Evolutionary conservation across 345 rosid species (phyloP).

Genomic region (Triadica sebifera): DNA sequence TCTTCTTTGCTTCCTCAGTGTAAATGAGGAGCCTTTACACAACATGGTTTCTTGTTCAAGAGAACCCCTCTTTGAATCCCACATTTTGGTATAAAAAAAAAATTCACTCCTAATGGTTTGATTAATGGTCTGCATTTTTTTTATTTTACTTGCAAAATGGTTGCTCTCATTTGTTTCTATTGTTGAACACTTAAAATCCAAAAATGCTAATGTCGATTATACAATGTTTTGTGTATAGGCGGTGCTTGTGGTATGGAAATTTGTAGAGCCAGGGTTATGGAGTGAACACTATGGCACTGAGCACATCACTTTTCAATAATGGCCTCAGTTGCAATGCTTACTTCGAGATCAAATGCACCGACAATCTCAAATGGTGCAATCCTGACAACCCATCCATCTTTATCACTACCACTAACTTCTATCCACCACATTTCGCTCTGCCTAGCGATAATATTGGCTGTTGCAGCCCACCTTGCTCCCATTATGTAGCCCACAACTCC

Average conservation of each 20-base stretch:
- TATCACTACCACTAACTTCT: constrained; percentile 88
- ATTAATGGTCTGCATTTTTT: no score
- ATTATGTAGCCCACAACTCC: constrained; percentile 83
- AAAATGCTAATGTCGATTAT: no score
- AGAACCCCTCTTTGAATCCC: no score
- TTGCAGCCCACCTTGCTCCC: constrained; percentile 99
- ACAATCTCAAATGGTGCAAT: constrained; percentile 79
- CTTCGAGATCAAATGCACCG: constrained; percentile 75
- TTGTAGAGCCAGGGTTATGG: constrained; percentile 96
- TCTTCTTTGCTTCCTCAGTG: no score
- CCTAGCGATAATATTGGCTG: constrained; percentile 92
- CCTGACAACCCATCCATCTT: constrained; percentile 77
- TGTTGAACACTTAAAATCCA: no score
- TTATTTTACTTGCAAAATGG: no score
- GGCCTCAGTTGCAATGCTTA: constrained; percentile 93
- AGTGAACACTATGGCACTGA: constrained; percentile 88
- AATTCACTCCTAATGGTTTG: no score
- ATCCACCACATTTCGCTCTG: constrained; percentile 90
- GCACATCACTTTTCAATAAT: constrained; percentile 88
- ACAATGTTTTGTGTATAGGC: constrained; percentile 47
- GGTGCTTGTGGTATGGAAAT: constrained; percentile 97
- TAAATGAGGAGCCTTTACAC: no score
- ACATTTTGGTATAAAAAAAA: no score
- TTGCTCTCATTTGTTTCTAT: no score
- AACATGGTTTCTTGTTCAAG: no score